These are phyloP conservation scores for Auriculariales sp. DNA, from an alignment of 768 basidiomycete species.

Conservation along the genomic window DNA sequence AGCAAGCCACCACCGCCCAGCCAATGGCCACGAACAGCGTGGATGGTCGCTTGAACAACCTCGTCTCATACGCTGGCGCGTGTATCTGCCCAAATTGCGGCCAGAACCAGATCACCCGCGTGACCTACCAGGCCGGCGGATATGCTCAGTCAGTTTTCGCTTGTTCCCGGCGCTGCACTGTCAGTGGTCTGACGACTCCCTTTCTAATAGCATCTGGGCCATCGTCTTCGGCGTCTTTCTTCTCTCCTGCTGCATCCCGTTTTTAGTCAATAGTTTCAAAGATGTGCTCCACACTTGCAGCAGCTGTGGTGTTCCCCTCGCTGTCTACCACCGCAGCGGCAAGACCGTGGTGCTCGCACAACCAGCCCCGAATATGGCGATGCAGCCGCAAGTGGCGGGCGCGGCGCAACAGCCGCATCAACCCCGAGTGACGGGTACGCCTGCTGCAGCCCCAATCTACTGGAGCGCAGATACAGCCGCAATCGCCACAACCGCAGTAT, in stretches of 20 bases:
- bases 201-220: background rate
- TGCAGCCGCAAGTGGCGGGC: background rate
- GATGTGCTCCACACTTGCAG: background rate
- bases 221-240: background rate
- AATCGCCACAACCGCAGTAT: too few species aligned
- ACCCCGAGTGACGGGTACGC: too few species aligned
- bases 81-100: background rate
- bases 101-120: background rate
- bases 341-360: background rate
- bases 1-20: too few species aligned
- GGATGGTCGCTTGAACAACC: background rate
- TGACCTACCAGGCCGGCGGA: background rate
- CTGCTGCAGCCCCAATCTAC: too few species aligned
- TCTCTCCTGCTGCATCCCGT: background rate
- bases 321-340: background rate
- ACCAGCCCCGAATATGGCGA: background rate
- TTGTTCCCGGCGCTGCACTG: too few species aligned
- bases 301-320: background rate
- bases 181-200: background rate
- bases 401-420: background rate
- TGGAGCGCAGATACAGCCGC: too few species aligned
- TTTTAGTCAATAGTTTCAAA: background rate
- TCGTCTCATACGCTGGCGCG: background rate
- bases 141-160: background rate
- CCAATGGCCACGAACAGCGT: background rate